These are phyloP conservation scores for Phytophthora pisi DNA, from an alignment of 352 stramenopile genomes.

Conservation along the genomic window DNA sequence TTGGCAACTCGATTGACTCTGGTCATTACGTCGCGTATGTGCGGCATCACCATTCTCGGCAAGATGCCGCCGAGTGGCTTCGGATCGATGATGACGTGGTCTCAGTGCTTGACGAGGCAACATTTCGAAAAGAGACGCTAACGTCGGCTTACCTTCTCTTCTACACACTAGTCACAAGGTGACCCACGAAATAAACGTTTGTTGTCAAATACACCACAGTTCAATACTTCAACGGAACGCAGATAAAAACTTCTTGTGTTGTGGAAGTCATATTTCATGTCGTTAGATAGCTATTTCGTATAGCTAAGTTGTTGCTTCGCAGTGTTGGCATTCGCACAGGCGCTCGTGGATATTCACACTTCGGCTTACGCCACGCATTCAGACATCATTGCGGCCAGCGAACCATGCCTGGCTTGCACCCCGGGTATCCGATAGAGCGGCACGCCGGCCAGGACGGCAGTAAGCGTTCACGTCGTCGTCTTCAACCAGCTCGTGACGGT, in stretches of 20 bases:
- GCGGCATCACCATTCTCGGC: neutral
- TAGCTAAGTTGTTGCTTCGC: neutral
- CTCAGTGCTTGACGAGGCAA: neutral
- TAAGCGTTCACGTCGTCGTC: neutral
- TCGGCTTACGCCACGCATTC: neutral
- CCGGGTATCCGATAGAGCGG: slow-evolving; percentile 9
- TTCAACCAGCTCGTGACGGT: neutral
- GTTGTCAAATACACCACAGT: neutral
- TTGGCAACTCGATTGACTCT: slow-evolving; percentile 61
- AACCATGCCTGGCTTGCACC: slow-evolving; percentile 8
- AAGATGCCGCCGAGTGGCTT: neutral
- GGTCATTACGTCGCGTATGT: slow-evolving; percentile 73
- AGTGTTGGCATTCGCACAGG: neutral
- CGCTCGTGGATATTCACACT: too few species aligned
- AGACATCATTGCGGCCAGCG: slow-evolving; percentile 4
- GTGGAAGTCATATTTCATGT: neutral
- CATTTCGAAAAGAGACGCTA: neutral
- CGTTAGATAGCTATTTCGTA: neutral
- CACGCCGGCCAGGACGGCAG: slow-evolving; percentile 10
- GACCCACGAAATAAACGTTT: neutral
- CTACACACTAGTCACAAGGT: neutral
- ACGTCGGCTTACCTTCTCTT: neutral
- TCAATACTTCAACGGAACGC: too few species aligned
- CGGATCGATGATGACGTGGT: slow-evolving; percentile 1
- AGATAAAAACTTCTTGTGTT: too few species aligned